phyloP scores from a whole-genome alignment of 768 basidiomycete species.

The Pleurotus sapidus region DNA sequence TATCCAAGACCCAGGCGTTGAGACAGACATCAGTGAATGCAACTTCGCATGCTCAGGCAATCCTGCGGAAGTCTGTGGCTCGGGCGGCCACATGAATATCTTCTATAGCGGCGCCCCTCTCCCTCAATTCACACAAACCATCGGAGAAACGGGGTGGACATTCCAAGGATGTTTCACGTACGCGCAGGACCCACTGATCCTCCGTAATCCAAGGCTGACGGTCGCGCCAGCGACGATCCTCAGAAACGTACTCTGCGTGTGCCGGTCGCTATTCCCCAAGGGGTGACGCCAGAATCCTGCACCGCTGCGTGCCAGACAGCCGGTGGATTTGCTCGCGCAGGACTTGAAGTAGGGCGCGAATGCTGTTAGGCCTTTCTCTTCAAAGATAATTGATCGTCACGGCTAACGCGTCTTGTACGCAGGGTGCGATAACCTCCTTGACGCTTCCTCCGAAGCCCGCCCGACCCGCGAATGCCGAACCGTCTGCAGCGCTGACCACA shows the following conservation, averaged over 20 bases:
- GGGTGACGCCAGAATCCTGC: constrained; percentile 48
- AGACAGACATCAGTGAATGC: constrained; percentile 45
- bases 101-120: constrained; percentile 52
- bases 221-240: constrained; percentile 26
- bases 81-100: constrained; percentile 46
- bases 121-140: constrained; percentile 44
- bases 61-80: constrained; percentile 52
- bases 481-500: constrained; percentile 34
- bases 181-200: constrained; percentile 10
- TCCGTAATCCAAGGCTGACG: too few species aligned
- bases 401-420: too few species aligned
- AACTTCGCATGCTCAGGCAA: constrained; percentile 53
- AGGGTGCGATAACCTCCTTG: constrained; percentile 39
- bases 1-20: constrained; percentile 45
- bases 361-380: constrained; percentile 56
- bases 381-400: too few species aligned
- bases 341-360: constrained; percentile 43
- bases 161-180: constrained; percentile 68
- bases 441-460: constrained; percentile 31
- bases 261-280: constrained; percentile 37
- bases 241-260: constrained; percentile 28
- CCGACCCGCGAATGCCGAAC: constrained; percentile 37
- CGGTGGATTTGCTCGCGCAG: constrained; percentile 36
- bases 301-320: constrained; percentile 43
- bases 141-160: constrained; percentile 45